Evolutionary conservation across 768 basidiomycete species (phyloP), one percentile per base, ranked within the genome.

Genomic region (Kondoa malvinella): DNA sequence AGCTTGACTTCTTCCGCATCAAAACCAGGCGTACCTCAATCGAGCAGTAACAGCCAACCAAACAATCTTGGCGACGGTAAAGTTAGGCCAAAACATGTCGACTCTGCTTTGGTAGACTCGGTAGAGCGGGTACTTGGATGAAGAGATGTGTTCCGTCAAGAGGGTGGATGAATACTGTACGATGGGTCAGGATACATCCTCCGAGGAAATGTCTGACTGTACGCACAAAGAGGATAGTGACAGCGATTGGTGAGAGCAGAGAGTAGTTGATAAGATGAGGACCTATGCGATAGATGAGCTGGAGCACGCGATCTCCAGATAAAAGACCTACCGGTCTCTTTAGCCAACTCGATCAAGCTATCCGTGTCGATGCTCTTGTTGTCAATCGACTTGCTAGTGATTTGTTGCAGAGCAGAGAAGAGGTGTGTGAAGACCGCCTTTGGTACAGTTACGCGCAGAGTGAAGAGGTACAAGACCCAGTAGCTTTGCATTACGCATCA

Each of bases 221-320:
- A 56, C 62, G 31, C 8, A 69, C 26, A 30, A 69, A 66, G 17
- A 69, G 60, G 2, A 33, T 12, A 25, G 66, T 60, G 66, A 69
- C 67, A 2, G 57, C 50, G n/a, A 69, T 31, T n/a, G 67, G 29
- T 3, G 56, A 26, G 21, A 64, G 27, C 58, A 65, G 61, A 14
- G 66, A 59, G 34, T 69, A 69, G 60, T 69, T 69, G 61, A 69
- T 29, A 12, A 69, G 59, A 25, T 69, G 65, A 31, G 66, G 59
- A 1, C 56, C 33, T 15, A 50, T 66, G 12, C n/a, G 33, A n/a
- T 67, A 29, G 29, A 67, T 1, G 12, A 64, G 30, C 25, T 67
- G 56, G 1, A 21, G 15, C 57, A 61, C 25, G 25, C 66, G 62
- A 31, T 59, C 25, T 4, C 58, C 4, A 59, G 58, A 4, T 25